A percentile compares a stretch with the other conserved stretches of the same genome.
These are phyloP conservation scores for Helenozyma rhizophorensis DNA, from an alignment of 805 yeast genomes.

Conservation along the genomic window DNA sequence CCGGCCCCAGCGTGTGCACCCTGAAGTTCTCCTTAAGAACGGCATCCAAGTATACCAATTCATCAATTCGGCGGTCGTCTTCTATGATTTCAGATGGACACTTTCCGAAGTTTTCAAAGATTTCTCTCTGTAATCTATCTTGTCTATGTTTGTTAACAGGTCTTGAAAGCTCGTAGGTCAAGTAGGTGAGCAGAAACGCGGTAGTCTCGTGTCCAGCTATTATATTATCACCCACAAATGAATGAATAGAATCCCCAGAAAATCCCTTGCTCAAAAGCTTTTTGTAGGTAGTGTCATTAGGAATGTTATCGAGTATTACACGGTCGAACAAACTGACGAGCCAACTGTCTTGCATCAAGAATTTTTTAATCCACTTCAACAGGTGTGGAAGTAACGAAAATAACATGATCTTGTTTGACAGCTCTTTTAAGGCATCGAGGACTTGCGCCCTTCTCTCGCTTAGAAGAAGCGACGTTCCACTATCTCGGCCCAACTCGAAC, in stretches of 20 bases:
- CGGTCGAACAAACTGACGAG: neutral
- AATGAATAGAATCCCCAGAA: neutral
- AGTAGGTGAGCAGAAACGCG: neutral
- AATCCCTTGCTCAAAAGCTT: neutral
- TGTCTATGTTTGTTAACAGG: neutral
- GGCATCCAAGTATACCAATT: neutral
- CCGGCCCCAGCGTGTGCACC: neutral
- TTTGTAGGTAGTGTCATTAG: neutral
- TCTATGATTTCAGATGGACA: neutral
- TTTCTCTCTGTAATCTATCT: neutral
- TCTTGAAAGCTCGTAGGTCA: constrained; percentile 1
- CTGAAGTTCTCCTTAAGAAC: neutral
- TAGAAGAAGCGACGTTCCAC: constrained; percentile 36
- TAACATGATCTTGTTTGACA: too few relatives aligned
- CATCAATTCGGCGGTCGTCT: neutral
- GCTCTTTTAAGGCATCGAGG: too few relatives aligned
- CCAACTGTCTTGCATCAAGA: too few relatives aligned
- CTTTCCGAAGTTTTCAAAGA: neutral
- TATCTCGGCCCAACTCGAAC: constrained; percentile 49
- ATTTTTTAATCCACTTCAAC: too few relatives aligned
- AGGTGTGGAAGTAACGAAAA: too few relatives aligned
- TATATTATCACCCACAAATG: neutral
- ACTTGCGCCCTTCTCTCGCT: neutral
- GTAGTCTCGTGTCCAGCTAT: constrained; percentile 3
- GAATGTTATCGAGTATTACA: neutral